Percentiles rank a stretch among this genome's conserved stretches.
phyloP scores from a whole-genome alignment of 2,329 filamentous ascomycete genomes.

The Exutisphaerella laricina region DNA sequence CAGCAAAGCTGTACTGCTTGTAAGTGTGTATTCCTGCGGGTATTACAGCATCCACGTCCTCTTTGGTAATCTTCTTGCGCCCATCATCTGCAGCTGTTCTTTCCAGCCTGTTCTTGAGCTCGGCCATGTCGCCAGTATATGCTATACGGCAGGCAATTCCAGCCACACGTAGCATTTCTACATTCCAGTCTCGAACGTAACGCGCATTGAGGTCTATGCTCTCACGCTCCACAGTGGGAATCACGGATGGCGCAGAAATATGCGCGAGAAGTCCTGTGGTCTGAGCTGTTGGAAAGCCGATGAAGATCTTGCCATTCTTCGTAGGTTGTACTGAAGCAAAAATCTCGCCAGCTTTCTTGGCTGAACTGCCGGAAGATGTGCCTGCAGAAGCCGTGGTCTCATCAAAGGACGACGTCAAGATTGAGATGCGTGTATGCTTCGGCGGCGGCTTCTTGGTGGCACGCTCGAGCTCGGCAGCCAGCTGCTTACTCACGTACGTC shows the following conservation, averaged over 20 bases:
- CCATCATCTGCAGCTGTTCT: slow-evolving; percentile 33
- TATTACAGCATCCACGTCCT: slow-evolving; percentile 61
- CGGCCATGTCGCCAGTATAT: slow-evolving; percentile 80
- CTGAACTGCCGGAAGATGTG: slow-evolving; percentile 43
- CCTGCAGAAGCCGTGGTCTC: slow-evolving; percentile 63
- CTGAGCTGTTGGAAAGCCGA: slow-evolving; percentile 95
- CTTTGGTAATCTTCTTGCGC: slow-evolving; percentile 50
- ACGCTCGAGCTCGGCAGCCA: slow-evolving; percentile 81
- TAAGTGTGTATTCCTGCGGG: slow-evolving; percentile 77
- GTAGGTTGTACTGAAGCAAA: slow-evolving; percentile 86
- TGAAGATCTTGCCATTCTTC: slow-evolving; percentile 88
- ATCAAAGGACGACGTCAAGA: slow-evolving; percentile 87
- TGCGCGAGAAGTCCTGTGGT: slow-evolving; percentile 92
- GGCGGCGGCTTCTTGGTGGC: slow-evolving; percentile 97
- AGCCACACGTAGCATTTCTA: slow-evolving; percentile 83
- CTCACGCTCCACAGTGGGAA: slow-evolving; percentile 94
- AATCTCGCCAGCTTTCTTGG: slow-evolving; percentile 63
- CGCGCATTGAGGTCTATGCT: slow-evolving; percentile 94
- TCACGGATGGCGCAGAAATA: slow-evolving; percentile 91
- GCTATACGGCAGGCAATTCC: slow-evolving; percentile 86
- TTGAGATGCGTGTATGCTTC: slow-evolving; percentile 75
- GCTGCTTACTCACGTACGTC: slow-evolving; percentile 65
- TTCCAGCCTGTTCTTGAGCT: slow-evolving; percentile 54
- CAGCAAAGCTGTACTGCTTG: slow-evolving; percentile 79
- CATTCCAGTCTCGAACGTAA: slow-evolving; percentile 92